These are phyloP conservation scores for Geotrichum phurueaensis DNA, from an alignment of 1,139 yeast species.

Conservation along the genomic window DNA sequence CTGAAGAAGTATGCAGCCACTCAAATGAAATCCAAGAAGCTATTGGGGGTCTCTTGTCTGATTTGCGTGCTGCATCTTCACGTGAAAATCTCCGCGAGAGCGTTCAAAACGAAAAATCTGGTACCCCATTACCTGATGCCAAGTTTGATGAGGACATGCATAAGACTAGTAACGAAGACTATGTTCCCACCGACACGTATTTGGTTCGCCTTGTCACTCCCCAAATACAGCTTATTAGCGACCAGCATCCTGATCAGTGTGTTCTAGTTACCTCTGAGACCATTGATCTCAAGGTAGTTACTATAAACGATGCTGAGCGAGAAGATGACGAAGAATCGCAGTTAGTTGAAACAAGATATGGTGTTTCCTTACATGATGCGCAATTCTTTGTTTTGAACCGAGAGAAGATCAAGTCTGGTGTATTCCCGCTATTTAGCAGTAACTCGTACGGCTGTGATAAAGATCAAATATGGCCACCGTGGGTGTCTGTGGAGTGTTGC, in stretches of 20 bases:
- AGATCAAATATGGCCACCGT: constrained; percentile 66
- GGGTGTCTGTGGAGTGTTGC: constrained; percentile 66
- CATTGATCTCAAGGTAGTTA: constrained; percentile 60
- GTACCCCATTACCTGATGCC: neutral
- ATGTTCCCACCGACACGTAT: constrained; percentile 55
- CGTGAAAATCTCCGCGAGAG: constrained; percentile 1
- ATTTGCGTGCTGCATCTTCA: constrained; percentile 15
- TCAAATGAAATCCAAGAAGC: neutral
- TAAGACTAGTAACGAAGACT: constrained; percentile 27
- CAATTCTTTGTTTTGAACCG: constrained; percentile 62
- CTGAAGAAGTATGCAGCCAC: constrained; percentile 4
- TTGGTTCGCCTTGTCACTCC: constrained; percentile 73
- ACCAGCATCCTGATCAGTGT: constrained; percentile 56
- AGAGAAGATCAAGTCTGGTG: constrained; percentile 41
- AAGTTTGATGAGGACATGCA: constrained; percentile 8
- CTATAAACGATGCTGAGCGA: constrained; percentile 45
- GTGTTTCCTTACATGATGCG: constrained; percentile 61
- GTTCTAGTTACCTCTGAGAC: constrained; percentile 67
- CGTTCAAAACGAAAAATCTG: neutral
- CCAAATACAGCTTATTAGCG: constrained; percentile 74
- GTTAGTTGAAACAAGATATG: constrained; percentile 64
- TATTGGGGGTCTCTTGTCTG: constrained; percentile 15
- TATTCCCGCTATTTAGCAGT: constrained; percentile 40
- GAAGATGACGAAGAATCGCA: constrained; percentile 48
- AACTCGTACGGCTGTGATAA: constrained; percentile 39